Conservation (phyloP, 371 early-diverging fungal species). For the Nematocida parisii region DNA sequence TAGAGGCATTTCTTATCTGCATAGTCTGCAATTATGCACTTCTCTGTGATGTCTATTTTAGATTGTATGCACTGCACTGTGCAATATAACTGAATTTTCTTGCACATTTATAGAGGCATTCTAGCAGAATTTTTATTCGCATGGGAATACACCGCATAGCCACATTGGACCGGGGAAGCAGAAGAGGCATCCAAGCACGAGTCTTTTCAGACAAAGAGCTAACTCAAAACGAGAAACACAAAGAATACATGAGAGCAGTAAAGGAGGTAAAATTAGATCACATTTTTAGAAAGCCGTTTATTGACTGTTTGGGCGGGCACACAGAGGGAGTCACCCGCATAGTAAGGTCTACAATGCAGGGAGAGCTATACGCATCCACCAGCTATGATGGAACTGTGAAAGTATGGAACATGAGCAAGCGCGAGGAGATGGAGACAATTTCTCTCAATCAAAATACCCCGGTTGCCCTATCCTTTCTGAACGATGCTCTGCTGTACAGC, state of each 20-base stretch:
- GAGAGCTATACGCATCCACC: slow-evolving; percentile 20
- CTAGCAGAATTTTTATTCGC: slow-evolving; percentile 30
- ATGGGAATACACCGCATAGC: slow-evolving; percentile 18
- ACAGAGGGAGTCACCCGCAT: slow-evolving; percentile 90
- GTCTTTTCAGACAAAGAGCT: slow-evolving; percentile 12
- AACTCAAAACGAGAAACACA: slow-evolving; percentile 68
- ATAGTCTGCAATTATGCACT: too few species aligned
- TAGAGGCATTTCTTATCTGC: too few species aligned
- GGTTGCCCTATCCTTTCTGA: slow-evolving; percentile 16
- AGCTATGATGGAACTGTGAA: slow-evolving; percentile 40
- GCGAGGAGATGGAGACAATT: slow-evolving; percentile 11
- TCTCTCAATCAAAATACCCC: background rate
- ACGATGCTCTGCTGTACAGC: slow-evolving; percentile 46
- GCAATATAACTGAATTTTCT: background rate
- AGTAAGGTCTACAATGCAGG: slow-evolving; percentile 41
- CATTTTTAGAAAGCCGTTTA: slow-evolving; percentile 94
- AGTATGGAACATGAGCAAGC: slow-evolving; percentile 31
- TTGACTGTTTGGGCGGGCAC: slow-evolving; percentile 81
- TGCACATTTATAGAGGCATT: background rate
- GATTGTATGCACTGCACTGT: background rate
- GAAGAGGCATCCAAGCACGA: background rate
- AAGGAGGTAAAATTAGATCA: slow-evolving; percentile 89
- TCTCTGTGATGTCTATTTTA: too few species aligned
- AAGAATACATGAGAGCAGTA: slow-evolving; percentile 92
- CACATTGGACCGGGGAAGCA: slow-evolving; percentile 35